These are phyloP conservation scores for Fusarium odoratissimum DNA, from an alignment of 2,329 filamentous ascomycete genomes.

Conservation along the genomic window DNA sequence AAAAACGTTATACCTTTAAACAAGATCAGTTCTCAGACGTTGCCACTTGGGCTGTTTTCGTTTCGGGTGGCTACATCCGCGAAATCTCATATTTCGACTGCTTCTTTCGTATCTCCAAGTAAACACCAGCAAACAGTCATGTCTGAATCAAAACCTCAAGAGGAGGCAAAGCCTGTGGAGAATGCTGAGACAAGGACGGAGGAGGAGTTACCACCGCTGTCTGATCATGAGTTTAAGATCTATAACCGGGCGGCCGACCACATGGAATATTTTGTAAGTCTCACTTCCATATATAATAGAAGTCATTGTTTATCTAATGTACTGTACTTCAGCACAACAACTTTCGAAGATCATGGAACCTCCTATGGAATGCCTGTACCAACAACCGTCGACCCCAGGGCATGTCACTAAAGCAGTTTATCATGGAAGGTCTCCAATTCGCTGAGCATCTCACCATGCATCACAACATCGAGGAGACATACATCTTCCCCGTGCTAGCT, in stretches of 20 bases:
- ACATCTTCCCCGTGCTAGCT: slow-evolving; percentile 84
- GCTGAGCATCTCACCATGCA: slow-evolving; percentile 77
- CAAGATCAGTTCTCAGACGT: not conserved
- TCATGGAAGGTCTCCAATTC: slow-evolving; percentile 76
- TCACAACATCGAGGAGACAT: slow-evolving; percentile 84
- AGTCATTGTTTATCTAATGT: not conserved
- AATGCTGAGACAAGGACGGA: slow-evolving; percentile 26
- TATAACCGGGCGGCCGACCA: slow-evolving; percentile 80
- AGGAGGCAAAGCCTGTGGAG: slow-evolving; percentile 14
- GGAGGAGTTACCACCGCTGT: slow-evolving; percentile 68
- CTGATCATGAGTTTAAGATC: slow-evolving; percentile 71
- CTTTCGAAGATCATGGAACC: slow-evolving; percentile 80
- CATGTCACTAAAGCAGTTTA: slow-evolving; percentile 76
- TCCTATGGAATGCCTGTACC: slow-evolving; percentile 74
- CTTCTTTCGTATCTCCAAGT: not conserved
- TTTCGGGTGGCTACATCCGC: not conserved
- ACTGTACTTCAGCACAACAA: slow-evolving; percentile 70
- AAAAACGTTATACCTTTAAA: slow-evolving; percentile 2
- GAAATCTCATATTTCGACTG: not conserved
- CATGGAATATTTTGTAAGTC: slow-evolving; percentile 77
- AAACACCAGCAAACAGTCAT: slow-evolving; percentile 25
- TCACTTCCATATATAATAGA: not conserved
- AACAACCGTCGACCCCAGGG: slow-evolving; percentile 67
- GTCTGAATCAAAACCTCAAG: slow-evolving; percentile 25
- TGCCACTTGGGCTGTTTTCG: not conserved